A percentile compares a stretch with the other conserved stretches of the same genome.
Conservation (phyloP, 2,329 filamentous ascomycete species). For the Pestalotiopsis sp. region DNA sequence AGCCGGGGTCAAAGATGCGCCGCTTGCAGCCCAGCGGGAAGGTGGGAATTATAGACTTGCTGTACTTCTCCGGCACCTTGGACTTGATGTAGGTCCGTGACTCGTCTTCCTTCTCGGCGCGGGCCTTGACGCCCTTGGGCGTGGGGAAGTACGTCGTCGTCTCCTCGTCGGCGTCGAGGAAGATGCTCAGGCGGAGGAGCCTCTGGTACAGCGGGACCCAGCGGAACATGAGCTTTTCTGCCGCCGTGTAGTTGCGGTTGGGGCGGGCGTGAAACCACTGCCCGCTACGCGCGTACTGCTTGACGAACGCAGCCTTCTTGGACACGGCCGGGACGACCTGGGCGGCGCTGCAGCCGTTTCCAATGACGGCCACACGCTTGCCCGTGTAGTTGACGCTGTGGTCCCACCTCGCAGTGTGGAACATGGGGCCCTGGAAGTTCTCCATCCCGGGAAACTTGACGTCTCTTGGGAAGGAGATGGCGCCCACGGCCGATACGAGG, state of each 20-base stretch:
- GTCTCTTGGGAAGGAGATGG: slow-evolving; percentile 25
- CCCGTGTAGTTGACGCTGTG: slow-evolving; percentile 24
- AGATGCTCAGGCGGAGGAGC: slow-evolving; percentile 18
- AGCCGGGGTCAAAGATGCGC: slow-evolving; percentile 35
- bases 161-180: slow-evolving; percentile 25
- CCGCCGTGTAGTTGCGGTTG: slow-evolving; percentile 16
- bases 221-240: slow-evolving; percentile 24
- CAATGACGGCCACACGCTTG: slow-evolving; percentile 38
- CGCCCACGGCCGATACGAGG: slow-evolving; percentile 29
- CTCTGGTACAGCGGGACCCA: slow-evolving; percentile 23
- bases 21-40: slow-evolving; percentile 37
- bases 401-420: slow-evolving; percentile 38
- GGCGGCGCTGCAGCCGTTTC: slow-evolving; percentile 36
- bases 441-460: slow-evolving; percentile 29
- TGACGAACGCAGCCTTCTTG: slow-evolving; percentile 23
- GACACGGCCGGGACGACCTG: slow-evolving; percentile 37
- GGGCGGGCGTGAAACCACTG: slow-evolving; percentile 27
- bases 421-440: slow-evolving; percentile 34
- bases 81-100: slow-evolving; percentile 26
- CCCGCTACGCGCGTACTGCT: slow-evolving; percentile 26
- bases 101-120: slow-evolving; percentile 14
- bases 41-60: slow-evolving; percentile 30
- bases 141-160: slow-evolving; percentile 15
- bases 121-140: slow-evolving; percentile 13
- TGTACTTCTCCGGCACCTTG: slow-evolving; percentile 28